A percentile compares a stretch with the other conserved stretches of the same genome.
Evolutionary conservation across 495 filamentous ascomycete species (phyloP).

Genomic region (Barbatosphaeria neglecta): DNA sequence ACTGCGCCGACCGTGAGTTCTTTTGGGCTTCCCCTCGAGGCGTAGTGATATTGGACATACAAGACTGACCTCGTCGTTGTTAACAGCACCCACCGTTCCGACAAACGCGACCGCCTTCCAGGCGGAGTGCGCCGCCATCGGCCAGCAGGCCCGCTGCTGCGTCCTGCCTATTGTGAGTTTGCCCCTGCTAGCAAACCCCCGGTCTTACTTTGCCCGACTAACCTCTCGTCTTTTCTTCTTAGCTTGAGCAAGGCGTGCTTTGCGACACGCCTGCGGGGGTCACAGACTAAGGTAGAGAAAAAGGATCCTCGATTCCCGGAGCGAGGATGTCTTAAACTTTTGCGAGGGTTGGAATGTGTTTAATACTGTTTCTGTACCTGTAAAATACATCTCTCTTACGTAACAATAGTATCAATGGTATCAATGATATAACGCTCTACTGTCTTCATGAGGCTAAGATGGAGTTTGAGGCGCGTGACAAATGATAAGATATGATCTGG

Average conservation of each 20-base stretch:
- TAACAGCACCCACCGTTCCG: constrained; percentile 13
- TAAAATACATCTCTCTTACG: too few relatives aligned
- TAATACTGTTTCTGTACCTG: too few relatives aligned
- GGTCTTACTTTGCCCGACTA: too few relatives aligned
- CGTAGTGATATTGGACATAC: background rate
- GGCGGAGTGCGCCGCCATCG: constrained; percentile 20
- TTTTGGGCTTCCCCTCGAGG: background rate
- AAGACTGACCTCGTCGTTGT: constrained; percentile 2
- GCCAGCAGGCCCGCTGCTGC: constrained; percentile 35
- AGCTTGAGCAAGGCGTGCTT: constrained; percentile 25
- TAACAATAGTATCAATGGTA: too few relatives aligned
- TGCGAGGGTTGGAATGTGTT: too few relatives aligned
- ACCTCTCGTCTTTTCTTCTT: background rate
- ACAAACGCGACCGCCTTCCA: constrained; percentile 19
- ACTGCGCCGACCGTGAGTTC: constrained; percentile 26
- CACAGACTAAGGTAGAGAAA: constrained; percentile 13
- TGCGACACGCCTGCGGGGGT: constrained; percentile 28
- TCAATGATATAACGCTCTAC: too few relatives aligned
- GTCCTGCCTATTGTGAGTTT: constrained; percentile 23
- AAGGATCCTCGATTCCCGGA: too few relatives aligned
- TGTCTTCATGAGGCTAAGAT: too few relatives aligned
- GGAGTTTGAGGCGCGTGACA: background rate
- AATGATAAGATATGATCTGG: background rate
- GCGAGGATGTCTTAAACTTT: too few relatives aligned
- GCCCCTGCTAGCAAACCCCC: background rate